These are phyloP conservation scores for Penicillium manginii DNA, from an alignment of 495 filamentous ascomycete species.

Conservation along the genomic window DNA sequence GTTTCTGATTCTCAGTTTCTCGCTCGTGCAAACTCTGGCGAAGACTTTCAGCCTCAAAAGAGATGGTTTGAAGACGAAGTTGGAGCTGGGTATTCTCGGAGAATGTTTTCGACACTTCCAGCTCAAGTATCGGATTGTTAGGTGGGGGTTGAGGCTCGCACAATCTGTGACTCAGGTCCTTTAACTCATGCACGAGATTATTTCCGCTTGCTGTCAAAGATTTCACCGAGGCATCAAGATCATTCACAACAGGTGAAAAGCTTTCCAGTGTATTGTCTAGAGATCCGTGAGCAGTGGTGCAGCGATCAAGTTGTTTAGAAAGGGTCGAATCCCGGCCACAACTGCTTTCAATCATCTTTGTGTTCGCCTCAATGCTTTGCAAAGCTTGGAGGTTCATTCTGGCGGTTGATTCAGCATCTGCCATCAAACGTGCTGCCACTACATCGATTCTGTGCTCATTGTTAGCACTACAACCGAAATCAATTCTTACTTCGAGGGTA, in stretches of 20 bases:
- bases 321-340: constrained; percentile 30
- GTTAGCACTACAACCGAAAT: background rate
- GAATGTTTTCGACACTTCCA: constrained; percentile 18
- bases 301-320: constrained; percentile 27
- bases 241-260: constrained; percentile 23
- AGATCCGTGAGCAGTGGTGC: constrained; percentile 10
- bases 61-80: constrained; percentile 24
- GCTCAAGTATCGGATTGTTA: constrained; percentile 14
- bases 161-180: constrained; percentile 25
- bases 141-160: constrained; percentile 24
- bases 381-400: constrained; percentile 20
- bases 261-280: constrained; percentile 25
- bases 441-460: constrained; percentile 22
- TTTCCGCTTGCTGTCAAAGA: constrained; percentile 18
- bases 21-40: constrained; percentile 21
- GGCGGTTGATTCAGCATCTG: constrained; percentile 15
- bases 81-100: constrained; percentile 33
- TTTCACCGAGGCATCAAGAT: constrained; percentile 23
- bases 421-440: constrained; percentile 21
- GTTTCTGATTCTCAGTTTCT: constrained; percentile 17
- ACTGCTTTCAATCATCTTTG: constrained; percentile 21
- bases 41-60: constrained; percentile 16
- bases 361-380: constrained; percentile 21
- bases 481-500: background rate
- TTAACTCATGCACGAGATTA: constrained; percentile 26